A percentile compares a stretch with the other conserved stretches of the same genome.
These are phyloP conservation scores for Ampelomyces quisqualis DNA, from an alignment of 2,329 filamentous ascomycete genomes.

Conservation along the genomic window DNA sequence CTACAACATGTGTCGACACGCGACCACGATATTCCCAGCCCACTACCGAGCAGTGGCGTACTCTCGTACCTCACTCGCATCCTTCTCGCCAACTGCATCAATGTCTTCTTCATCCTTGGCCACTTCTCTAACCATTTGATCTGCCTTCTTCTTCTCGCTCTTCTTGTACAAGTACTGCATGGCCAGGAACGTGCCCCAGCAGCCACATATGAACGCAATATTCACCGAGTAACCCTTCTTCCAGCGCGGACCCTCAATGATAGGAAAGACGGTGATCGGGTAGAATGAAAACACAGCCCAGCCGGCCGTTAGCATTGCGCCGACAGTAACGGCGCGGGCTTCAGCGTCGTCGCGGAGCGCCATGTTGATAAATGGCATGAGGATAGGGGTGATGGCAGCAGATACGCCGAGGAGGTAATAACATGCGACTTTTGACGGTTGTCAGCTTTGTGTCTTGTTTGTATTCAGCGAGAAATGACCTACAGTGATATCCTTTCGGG, in stretches of 20 bases:
- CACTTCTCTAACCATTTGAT: slow-evolving; percentile 9
- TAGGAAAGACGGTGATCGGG: slow-evolving; percentile 39
- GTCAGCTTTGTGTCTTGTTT: slow-evolving; percentile 3
- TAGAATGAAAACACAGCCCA: slow-evolving; percentile 42
- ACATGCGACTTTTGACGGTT: slow-evolving; percentile 28
- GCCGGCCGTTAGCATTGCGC: slow-evolving; percentile 46
- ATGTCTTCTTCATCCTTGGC: slow-evolving; percentile 33
- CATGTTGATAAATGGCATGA: slow-evolving; percentile 44
- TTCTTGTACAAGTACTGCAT: slow-evolving; percentile 43
- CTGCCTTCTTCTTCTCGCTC: slow-evolving; percentile 29
- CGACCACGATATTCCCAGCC: not conserved
- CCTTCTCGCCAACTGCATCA: slow-evolving; percentile 21
- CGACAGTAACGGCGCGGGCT: slow-evolving; percentile 53
- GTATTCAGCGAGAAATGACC: slow-evolving; percentile 3
- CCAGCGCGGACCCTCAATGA: slow-evolving; percentile 48
- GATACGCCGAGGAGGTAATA: slow-evolving; percentile 42
- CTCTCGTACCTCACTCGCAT: slow-evolving; percentile 20
- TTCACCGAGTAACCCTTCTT: slow-evolving; percentile 52
- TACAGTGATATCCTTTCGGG: slow-evolving; percentile 47
- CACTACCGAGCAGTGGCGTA: slow-evolving; percentile 21
- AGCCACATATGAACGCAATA: slow-evolving; percentile 49
- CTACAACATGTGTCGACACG: no score
- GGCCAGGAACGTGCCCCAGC: slow-evolving; percentile 48
- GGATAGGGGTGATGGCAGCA: slow-evolving; percentile 38
- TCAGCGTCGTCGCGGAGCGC: slow-evolving; percentile 48